Conservation (phyloP, 1,139 yeast species). For the Diutina ranongensis region DNA sequence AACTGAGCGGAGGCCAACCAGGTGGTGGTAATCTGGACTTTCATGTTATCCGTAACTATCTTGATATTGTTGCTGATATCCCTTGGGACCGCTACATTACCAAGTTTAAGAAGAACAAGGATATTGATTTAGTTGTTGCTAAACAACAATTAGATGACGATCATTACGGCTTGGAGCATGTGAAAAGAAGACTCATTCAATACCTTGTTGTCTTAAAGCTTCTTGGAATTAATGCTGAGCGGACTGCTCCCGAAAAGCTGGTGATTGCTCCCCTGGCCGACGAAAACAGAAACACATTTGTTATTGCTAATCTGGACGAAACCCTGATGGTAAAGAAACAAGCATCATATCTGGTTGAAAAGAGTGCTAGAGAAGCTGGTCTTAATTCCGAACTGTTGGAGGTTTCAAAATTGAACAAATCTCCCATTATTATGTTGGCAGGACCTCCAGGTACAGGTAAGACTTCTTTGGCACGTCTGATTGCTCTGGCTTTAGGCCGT, state of each 20-base stretch:
- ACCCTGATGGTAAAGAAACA: conserved; percentile 18
- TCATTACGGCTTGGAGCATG: conserved; percentile 76
- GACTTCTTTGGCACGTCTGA: conserved; percentile 78
- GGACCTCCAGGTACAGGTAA: conserved; percentile 98
- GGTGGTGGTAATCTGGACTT: conserved; percentile 60
- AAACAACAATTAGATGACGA: conserved; percentile 57
- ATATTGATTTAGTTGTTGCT: conserved; percentile 45
- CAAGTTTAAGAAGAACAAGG: conserved; percentile 27
- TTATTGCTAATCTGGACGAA: conserved; percentile 29
- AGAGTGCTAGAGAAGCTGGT: conserved; percentile 11
- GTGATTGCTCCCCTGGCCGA: not conserved
- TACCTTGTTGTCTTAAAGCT: conserved; percentile 2
- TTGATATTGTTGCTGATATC: conserved; percentile 58
- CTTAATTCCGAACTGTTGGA: conserved; percentile 13
- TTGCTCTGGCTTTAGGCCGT: conserved; percentile 71
- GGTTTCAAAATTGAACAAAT: conserved; percentile 30
- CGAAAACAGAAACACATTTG: conserved; percentile 15
- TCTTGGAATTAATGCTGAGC: conserved; percentile 2
- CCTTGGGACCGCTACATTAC: conserved; percentile 45
- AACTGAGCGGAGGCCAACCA: conserved; percentile 16
- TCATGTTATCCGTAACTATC: conserved; percentile 59
- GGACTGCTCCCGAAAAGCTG: not conserved
- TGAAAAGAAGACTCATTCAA: conserved; percentile 51
- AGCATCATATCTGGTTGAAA: conserved; percentile 18
- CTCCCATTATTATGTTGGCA: conserved; percentile 72